phyloP scores from a whole-genome alignment of 2,329 filamentous ascomycete species.

The Neonectria magnoliae region DNA sequence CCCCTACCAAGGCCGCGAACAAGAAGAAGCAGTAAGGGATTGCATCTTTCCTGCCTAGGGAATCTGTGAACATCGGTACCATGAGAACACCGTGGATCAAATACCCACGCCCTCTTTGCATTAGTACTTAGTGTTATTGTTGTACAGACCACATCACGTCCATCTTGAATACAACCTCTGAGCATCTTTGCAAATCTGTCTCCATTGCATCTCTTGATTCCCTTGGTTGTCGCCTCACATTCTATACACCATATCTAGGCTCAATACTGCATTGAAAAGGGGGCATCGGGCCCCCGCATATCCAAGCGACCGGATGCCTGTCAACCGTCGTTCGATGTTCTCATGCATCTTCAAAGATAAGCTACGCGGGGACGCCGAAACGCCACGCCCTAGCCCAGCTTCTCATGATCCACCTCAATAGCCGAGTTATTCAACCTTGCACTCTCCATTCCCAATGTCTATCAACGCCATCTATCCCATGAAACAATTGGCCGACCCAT shows the following conservation, averaged over 20 bases:
- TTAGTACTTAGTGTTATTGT: background rate
- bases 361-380: background rate
- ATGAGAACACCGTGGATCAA: background rate
- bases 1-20: constrained; percentile 40
- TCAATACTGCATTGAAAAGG: background rate
- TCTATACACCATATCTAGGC: background rate
- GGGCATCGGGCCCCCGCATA: background rate
- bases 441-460: constrained; percentile 11
- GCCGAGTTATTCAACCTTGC: background rate
- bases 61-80: constrained; percentile 3
- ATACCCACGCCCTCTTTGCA: background rate
- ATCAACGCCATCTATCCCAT: constrained; percentile 32
- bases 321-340: background rate
- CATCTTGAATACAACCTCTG: constrained; percentile 22
- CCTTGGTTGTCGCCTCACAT: background rate
- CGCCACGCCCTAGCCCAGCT: background rate
- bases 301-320: background rate
- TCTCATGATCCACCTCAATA: background rate
- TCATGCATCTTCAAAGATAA: background rate
- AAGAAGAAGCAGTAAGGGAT: constrained; percentile 51
- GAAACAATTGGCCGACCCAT: constrained; percentile 8
- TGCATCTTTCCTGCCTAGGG: background rate
- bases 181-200: background rate
- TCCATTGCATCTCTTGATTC: background rate
- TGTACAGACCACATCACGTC: constrained; percentile 1